Evolutionary conservation across 139 green algal genomes (phyloP).

Genomic region (Picochlorum costavermella): DNA sequence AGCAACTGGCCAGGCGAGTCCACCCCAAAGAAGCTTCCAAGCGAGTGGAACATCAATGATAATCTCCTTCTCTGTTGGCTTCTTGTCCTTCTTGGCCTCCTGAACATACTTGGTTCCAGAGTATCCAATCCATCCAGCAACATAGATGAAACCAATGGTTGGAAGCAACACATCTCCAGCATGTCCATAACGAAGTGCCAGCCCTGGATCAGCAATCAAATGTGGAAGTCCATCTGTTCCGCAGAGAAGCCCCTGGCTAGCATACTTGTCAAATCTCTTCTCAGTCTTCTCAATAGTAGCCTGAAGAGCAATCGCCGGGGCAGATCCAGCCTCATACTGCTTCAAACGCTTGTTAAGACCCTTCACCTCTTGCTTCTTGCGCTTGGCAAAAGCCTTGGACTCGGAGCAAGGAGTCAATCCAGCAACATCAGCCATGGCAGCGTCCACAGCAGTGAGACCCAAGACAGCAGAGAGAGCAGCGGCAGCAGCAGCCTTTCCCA

Average conservation of each 20-base stretch:
- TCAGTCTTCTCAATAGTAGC: conserved; percentile 93
- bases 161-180: conserved; percentile 88
- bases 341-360: conserved; percentile 74
- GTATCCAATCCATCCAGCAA: conserved; percentile 94
- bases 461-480: conserved; percentile 57
- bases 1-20: conserved; percentile 69
- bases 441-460: conserved; percentile 52
- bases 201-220: conserved; percentile 94
- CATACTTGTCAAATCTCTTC: conserved; percentile 89
- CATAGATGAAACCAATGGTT: conserved; percentile 95
- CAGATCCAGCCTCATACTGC: conserved; percentile 87
- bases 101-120: conserved; percentile 87
- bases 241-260: conserved; percentile 86
- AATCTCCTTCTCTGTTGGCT: conserved; percentile 91
- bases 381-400: conserved; percentile 90
- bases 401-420: conserved; percentile 93
- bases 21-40: conserved; percentile 48
- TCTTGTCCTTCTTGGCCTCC: conserved; percentile 42
- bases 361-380: conserved; percentile 91
- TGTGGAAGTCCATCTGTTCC: conserved; percentile 94
- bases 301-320: conserved; percentile 79
- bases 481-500: conserved; percentile 44
- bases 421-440: conserved; percentile 91
- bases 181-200: conserved; percentile 86
- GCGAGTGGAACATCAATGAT: conserved; percentile 95